These are phyloP conservation scores for Artemisia argyi DNA, from an alignment of 129 eudicot genomes.

Conservation along the genomic window DNA sequence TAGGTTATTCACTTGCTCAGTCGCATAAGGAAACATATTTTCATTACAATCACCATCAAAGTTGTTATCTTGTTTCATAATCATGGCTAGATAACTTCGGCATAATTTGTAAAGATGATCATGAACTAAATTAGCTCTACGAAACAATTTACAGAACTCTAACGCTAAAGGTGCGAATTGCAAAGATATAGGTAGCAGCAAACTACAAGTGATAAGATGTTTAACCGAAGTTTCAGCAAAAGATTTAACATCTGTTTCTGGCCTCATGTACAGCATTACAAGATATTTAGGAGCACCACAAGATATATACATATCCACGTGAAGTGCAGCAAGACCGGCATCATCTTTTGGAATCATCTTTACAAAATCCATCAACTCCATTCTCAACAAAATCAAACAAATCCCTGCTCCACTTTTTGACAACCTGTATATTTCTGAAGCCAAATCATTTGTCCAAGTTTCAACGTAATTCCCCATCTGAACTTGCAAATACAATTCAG, in stretches of 20 bases:
- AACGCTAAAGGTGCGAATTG: constrained; percentile 48
- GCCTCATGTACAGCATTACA: constrained; percentile 57
- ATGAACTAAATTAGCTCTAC: constrained; percentile 20
- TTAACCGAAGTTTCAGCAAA: constrained; percentile 47
- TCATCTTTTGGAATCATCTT: constrained; percentile 20
- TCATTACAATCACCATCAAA: too few species aligned
- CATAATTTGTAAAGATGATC: constrained; percentile 53
- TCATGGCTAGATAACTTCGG: constrained; percentile 42
- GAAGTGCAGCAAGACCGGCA: constrained; percentile 27
- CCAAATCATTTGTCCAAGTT: constrained; percentile 51
- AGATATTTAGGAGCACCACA: constrained; percentile 51
- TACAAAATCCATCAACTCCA: constrained; percentile 19
- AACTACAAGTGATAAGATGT: constrained; percentile 35
- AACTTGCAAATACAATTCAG: constrained; percentile 49
- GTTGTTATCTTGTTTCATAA: too few species aligned
- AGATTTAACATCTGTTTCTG: constrained; percentile 28
- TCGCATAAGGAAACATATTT: too few species aligned
- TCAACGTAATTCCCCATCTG: constrained; percentile 62
- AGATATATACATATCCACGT: constrained; percentile 45
- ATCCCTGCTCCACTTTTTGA: constrained; percentile 34
- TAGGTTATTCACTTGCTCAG: too few species aligned
- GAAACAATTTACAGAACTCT: constrained; percentile 69
- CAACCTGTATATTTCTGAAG: constrained; percentile 35
- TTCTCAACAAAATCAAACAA: background rate
- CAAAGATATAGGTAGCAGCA: constrained; percentile 21